These are phyloP conservation scores for Hymenotorrendiella dingleyae DNA, from an alignment of 2,329 filamentous ascomycete species.

Conservation along the genomic window DNA sequence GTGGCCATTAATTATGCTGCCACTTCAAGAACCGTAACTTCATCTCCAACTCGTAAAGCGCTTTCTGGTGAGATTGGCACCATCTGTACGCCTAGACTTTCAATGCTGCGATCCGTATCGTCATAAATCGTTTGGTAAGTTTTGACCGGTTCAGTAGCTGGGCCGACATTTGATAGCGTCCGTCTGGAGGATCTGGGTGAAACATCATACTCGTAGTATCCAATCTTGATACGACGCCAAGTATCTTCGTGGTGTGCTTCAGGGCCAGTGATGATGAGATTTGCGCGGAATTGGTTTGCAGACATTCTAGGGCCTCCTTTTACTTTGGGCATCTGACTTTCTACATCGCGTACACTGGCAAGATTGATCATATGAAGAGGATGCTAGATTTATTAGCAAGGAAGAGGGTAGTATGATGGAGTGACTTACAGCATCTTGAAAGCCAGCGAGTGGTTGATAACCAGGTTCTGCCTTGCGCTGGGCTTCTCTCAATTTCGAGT, in stretches of 20 bases:
- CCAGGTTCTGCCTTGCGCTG: slow-evolving; percentile 51
- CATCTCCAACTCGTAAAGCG: slow-evolving; percentile 51
- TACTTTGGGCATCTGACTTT: slow-evolving; percentile 48
- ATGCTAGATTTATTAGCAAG: slow-evolving; percentile 44
- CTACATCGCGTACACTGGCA: slow-evolving; percentile 56
- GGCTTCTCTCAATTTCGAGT: slow-evolving; percentile 50
- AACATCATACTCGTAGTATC: slow-evolving; percentile 49
- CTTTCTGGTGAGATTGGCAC: slow-evolving; percentile 45
- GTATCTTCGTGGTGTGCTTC: slow-evolving; percentile 62
- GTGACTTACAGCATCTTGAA: slow-evolving; percentile 60
- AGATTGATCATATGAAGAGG: slow-evolving; percentile 64
- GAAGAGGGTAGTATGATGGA: not conserved
- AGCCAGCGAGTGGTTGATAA: slow-evolving; percentile 60
- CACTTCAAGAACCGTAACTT: slow-evolving; percentile 41
- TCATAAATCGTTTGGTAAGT: slow-evolving; percentile 56
- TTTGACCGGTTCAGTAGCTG: slow-evolving; percentile 46
- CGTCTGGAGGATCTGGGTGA: slow-evolving; percentile 64
- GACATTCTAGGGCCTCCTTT: slow-evolving; percentile 47
- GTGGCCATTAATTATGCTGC: slow-evolving; percentile 14
- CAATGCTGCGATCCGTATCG: slow-evolving; percentile 45
- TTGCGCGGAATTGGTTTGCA: slow-evolving; percentile 61
- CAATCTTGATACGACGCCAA: slow-evolving; percentile 56
- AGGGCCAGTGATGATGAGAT: slow-evolving; percentile 62
- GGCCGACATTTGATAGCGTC: slow-evolving; percentile 66
- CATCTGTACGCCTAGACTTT: slow-evolving; percentile 62